These are phyloP conservation scores for Aspergillus fischeri DNA, from an alignment of 2,329 filamentous ascomycete genomes.

Conservation along the genomic window DNA sequence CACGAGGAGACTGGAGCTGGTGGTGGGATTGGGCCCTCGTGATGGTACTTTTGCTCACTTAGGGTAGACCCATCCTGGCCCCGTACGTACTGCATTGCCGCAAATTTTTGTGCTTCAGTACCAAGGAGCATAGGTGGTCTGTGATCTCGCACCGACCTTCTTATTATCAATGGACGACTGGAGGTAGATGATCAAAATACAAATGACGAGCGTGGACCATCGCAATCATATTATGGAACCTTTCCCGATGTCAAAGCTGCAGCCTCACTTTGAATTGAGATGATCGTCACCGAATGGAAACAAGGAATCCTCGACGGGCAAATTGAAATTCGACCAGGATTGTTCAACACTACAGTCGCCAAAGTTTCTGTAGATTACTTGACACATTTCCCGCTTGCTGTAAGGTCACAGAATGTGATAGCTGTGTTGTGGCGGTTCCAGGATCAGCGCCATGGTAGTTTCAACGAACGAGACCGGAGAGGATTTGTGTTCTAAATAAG, in stretches of 20 bases:
- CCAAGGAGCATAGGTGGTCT: not conserved
- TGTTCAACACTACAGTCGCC: not conserved
- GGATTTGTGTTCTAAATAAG: not conserved
- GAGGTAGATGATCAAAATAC: not conserved
- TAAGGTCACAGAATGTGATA: not conserved
- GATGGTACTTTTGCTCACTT: not conserved
- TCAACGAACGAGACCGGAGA: not conserved
- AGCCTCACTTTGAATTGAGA: not conserved
- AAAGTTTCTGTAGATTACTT: not conserved
- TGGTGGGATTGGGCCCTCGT: not conserved
- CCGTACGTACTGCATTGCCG: not conserved
- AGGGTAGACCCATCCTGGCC: not conserved
- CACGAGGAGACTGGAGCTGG: not conserved
- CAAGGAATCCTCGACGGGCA: conserved; percentile 1
- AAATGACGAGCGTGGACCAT: not conserved
- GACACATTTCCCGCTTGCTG: not conserved
- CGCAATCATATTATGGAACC: not conserved
- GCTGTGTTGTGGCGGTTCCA: not conserved
- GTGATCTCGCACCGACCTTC: not conserved
- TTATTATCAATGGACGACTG: not conserved
- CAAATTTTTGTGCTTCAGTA: not conserved
- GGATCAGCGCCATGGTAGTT: not conserved
- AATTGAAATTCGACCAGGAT: not conserved
- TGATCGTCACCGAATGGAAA: not conserved
- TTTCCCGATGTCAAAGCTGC: not conserved